Base-by-base conservation (phyloP, 2,329 filamentous ascomycete genomes). In the Fusarium denticulatum region DNA sequence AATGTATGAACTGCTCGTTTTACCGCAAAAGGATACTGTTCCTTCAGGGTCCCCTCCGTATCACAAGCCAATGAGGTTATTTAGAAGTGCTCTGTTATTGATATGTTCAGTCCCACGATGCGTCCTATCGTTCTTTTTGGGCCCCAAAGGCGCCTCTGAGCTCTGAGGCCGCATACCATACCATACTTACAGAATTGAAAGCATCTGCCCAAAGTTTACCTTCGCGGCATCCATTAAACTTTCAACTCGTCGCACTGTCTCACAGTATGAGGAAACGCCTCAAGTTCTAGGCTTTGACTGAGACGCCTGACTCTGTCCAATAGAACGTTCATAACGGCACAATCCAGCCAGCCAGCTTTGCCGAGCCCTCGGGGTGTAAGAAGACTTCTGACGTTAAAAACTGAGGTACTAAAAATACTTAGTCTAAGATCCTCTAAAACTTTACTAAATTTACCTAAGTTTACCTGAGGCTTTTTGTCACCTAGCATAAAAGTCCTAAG, bases 251-350 rank as follows among this genome's bases (percentile, higher is more conserved):
- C 47, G 46, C 71, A 72, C 58, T 68, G 67, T 68, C 45, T 64
- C 71, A 65, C 67, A 69, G 63, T 72, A 65, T 59, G 67, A 72
- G 63, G n/a, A 68, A 71, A 52, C 71, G 60, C 72, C 56, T 37
- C 37, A 43, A 64, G 55, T 46, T 60, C 40, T 71, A 43, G 67
- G 37, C 47, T 56, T 49, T 62, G 55, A 71, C 40, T 46, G 62
- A 69, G 71, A 72, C 46, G 40, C 57, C 22, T 60, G 43, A 47
- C 50, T 72, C 64, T 52, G 37, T 30, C 71, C 71, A 73, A 73
- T 73, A 52, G 40, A 57, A 60, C 49, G n/a, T 36, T 42, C 20
- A 58, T 14, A 64, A 28, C 24, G 50, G 58, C 46, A 64, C 34
- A 71, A 49, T 24, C 42, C 56, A 56, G 43, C 43, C 43, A 46